These are phyloP conservation scores for Metschnikowia noctiluminum DNA, from an alignment of 805 yeast species.

Conservation along the genomic window DNA sequence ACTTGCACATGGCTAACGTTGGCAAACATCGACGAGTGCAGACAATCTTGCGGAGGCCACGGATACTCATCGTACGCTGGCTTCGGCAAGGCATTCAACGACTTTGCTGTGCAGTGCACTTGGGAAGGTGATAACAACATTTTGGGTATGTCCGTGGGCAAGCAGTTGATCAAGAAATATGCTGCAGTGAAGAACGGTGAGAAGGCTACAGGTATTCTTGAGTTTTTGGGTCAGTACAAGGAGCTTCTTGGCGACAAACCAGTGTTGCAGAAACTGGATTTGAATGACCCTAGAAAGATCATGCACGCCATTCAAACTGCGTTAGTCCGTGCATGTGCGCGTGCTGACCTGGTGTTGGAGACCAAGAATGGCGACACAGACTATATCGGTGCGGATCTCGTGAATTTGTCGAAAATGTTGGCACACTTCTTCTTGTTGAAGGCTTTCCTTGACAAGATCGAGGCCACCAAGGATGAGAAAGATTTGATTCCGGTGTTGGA, in stretches of 20 bases:
- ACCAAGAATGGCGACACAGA: conserved; percentile 43
- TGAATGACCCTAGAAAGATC: conserved; percentile 22
- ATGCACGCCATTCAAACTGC: conserved; percentile 30
- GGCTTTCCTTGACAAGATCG: conserved; percentile 36
- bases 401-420: conserved; percentile 47
- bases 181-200: conserved; percentile 37
- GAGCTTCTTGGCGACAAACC: conserved; percentile 26
- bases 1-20: conserved; percentile 86
- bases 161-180: conserved; percentile 60
- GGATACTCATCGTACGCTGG: conserved; percentile 94
- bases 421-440: conserved; percentile 48
- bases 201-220: conserved; percentile 43
- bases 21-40: conserved; percentile 76
- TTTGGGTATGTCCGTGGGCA: conserved; percentile 78
- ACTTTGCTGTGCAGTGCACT: conserved; percentile 97
- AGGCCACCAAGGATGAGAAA: conserved; percentile 29
- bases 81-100: conserved; percentile 82
- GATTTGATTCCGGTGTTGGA: conserved; percentile 48
- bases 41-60: conserved; percentile 96
- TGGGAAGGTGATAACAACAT: conserved; percentile 98
- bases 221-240: conserved; percentile 36
- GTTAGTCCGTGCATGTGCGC: conserved; percentile 37
- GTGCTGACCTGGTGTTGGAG: conserved; percentile 29
- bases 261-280: conserved; percentile 26
- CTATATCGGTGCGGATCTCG: conserved; percentile 44